phyloP scores from a whole-genome alignment of 1,139 yeast species.

The Meyerozyma smithsonii region DNA sequence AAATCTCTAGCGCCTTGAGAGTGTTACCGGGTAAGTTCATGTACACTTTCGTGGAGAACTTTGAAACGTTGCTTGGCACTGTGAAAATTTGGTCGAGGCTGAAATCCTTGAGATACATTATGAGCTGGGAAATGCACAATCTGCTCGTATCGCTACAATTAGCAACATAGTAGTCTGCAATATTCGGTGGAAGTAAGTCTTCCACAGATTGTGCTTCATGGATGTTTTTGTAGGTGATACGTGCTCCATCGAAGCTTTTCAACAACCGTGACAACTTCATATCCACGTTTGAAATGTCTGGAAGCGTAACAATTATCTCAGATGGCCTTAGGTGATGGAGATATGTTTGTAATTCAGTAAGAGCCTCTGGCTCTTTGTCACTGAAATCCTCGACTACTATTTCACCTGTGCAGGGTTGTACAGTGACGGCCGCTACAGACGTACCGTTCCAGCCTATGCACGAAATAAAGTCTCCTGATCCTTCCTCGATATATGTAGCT shows the following conservation, averaged over 20 bases:
- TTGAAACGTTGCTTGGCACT: slow-evolving; percentile 44
- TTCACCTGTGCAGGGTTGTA: slow-evolving; percentile 77
- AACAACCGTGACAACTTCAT: not conserved
- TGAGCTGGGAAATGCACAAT: slow-evolving; percentile 44
- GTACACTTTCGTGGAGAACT: slow-evolving; percentile 44
- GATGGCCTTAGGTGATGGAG: slow-evolving; percentile 1
- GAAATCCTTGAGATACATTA: slow-evolving; percentile 58
- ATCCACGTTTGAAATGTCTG: not conserved
- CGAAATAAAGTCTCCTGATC: slow-evolving; percentile 26
- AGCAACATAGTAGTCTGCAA: slow-evolving; percentile 22
- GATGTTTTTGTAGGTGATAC: not conserved
- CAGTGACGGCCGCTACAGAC: slow-evolving; percentile 51
- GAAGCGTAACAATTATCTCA: not conserved
- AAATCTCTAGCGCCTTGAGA: slow-evolving; percentile 67
- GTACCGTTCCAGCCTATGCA: slow-evolving; percentile 20
- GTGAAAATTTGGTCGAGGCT: slow-evolving; percentile 54
- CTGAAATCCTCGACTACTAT: slow-evolving; percentile 64
- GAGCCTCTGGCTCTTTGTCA: slow-evolving; percentile 52
- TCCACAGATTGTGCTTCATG: not conserved
- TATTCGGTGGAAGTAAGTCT: slow-evolving; percentile 4
- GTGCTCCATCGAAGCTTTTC: slow-evolving; percentile 1
- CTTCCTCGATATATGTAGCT: slow-evolving; percentile 64
- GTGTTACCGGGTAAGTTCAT: slow-evolving; percentile 73
- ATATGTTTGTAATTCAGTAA: slow-evolving; percentile 33
- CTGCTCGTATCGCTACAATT: slow-evolving; percentile 25